Evolutionary conservation across 768 basidiomycete species (phyloP), one percentile per base, ranked within the genome.

Genomic region (Leccinum barrowsii): DNA sequence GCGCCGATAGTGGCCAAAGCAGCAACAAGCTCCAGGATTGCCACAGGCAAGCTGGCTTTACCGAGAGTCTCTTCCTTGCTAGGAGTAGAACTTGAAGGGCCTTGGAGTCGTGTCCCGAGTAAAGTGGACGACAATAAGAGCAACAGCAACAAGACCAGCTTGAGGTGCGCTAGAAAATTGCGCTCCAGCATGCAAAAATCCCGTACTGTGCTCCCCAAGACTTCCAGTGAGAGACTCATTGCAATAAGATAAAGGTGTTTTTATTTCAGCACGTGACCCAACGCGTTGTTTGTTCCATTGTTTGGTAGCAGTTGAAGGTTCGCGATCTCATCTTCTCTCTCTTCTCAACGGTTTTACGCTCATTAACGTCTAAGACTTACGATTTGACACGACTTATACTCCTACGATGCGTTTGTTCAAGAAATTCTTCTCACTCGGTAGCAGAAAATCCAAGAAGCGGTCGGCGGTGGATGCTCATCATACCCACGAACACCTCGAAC

Each of bases 131-230:
- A 81, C 2, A 84, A 83, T 3, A 89, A 71, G 1, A 90, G 74
- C 7, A 82, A 80, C 28, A 91, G 75, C 22, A 91, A 73, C 10
- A 89, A 74, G 5, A 82, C 85, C 26, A 90, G 78, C 64, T 84
- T 87, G 55, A 87, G 59, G 66, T 91, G 85, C 0, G 87, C 80
- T 32, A 91, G 76, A 52, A 89, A 74, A 63, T 91, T 90, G 53
- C 89, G 79, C 70, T 90, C 89, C 13, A 91, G 78, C 87, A 90
- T 89, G 71, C 82, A 86, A 60, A 83, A 89, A 68, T 91, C 89
- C 65, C 88, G 78, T n/a, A 86, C 86, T 6, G 76, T 76, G 62
- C 88, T 86, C 47, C 84, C 84, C 24, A 70, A 70, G 62, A 84
- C 82, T 54, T 77, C 73, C 11, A 82, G 51, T 62, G 58, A 76